Evolutionary conservation across 192 early-diverging fungal genomes (phyloP).

Genomic region (Pilobolus umbonatus): DNA sequence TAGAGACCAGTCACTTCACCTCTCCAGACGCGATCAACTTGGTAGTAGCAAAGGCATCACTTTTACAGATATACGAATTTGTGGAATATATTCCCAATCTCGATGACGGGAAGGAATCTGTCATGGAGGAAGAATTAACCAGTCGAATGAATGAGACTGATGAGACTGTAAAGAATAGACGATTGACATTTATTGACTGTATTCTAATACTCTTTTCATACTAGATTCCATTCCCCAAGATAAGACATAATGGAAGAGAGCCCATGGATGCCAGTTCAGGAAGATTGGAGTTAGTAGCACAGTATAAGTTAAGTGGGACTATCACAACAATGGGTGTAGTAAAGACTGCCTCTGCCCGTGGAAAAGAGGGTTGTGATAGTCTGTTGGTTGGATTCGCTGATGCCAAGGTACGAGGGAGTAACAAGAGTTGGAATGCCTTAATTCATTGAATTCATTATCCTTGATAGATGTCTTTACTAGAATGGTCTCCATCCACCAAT

Average conservation of each 20-base stretch:
- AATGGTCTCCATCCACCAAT: conserved; percentile 72
- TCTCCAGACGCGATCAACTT: conserved; percentile 55
- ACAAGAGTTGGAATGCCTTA: background rate
- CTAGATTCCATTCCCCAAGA: conserved; percentile 25
- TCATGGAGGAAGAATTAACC: conserved; percentile 14
- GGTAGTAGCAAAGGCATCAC: conserved; percentile 56
- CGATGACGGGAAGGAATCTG: conserved; percentile 15
- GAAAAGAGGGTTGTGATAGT: conserved; percentile 63
- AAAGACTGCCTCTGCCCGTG: conserved; percentile 55
- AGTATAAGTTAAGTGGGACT: conserved; percentile 64
- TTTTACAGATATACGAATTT: conserved; percentile 68
- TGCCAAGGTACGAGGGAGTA: conserved; percentile 61
- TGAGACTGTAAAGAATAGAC: conserved; percentile 29
- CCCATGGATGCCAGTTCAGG: conserved; percentile 30
- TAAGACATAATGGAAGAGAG: conserved; percentile 18
- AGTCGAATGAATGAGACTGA: conserved; percentile 20
- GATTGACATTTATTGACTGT: background rate
- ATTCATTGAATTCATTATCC: background rate
- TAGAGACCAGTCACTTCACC: conserved; percentile 58
- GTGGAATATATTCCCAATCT: conserved; percentile 39
- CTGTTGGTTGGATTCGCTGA: conserved; percentile 74
- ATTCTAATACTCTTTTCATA: background rate
- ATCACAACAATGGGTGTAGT: conserved; percentile 69
- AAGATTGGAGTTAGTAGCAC: conserved; percentile 56
- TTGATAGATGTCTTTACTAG: conserved; percentile 83